phyloP scores from a whole-genome alignment of 176 grass and related monocot species.

The Tuctoria greenei region DNA sequence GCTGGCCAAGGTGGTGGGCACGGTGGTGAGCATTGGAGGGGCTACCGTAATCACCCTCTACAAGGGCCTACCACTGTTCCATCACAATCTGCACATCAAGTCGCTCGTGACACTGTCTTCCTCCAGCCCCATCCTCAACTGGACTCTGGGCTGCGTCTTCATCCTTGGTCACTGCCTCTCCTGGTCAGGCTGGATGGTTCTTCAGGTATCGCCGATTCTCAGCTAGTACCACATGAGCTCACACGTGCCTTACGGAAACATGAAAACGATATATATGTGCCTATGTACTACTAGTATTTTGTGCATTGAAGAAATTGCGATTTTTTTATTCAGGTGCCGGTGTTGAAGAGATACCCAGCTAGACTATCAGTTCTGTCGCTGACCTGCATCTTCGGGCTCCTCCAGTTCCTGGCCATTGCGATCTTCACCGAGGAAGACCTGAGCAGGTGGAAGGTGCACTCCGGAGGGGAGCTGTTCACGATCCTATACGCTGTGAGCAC shows the following conservation, averaged over 20 bases:
- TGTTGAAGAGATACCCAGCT: constrained; percentile 83
- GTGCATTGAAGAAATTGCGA: not conserved
- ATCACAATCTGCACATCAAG: constrained; percentile 32
- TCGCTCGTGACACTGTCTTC: constrained; percentile 30
- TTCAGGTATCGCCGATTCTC: constrained; percentile 48
- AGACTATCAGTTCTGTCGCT: constrained; percentile 73
- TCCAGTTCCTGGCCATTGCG: constrained; percentile 78
- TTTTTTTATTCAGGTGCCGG: constrained; percentile 51
- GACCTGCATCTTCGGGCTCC: constrained; percentile 76
- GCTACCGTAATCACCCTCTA: constrained; percentile 88
- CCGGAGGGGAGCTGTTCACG: constrained; percentile 71
- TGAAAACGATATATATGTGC: too few species aligned
- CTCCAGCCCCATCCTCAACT: constrained; percentile 68
- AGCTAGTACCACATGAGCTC: not conserved
- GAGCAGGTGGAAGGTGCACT: constrained; percentile 76
- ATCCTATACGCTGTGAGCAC: constrained; percentile 83
- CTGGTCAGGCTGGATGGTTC: constrained; percentile 95
- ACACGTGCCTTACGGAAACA: not conserved
- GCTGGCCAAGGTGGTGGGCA: constrained; percentile 80
- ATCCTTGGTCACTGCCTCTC: constrained; percentile 81
- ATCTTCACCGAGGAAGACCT: constrained; percentile 70
- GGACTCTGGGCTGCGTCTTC: constrained; percentile 85
- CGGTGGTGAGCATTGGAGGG: constrained; percentile 81
- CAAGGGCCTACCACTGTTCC: constrained; percentile 81
- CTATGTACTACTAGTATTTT: not conserved